Evolutionary conservation across 2,329 filamentous ascomycete genomes (phyloP), one percentile per base, ranked within the genome.

Genomic region (Ceratocystis papillata): DNA sequence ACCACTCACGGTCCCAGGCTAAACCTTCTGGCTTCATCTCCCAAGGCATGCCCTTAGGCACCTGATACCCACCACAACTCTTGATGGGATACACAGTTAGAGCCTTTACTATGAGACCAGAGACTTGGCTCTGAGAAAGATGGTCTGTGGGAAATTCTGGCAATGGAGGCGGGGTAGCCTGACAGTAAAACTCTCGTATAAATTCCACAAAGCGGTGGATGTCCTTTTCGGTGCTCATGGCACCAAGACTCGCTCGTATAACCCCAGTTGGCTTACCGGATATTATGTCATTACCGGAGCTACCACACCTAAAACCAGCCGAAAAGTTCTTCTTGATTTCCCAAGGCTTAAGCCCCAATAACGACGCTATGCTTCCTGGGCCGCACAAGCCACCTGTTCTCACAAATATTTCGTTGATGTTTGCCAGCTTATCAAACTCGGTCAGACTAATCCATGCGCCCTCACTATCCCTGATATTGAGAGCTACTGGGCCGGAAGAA

Each of bases 1-100:
- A 97, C 93, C 94, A 99, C 77, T 97, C 93, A 68, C 94, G 83
- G 74, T 99, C 94, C 91, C 93, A 97, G 7, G 86, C 88, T 1
- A 99, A 79, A 0, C 94, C 94, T 76, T 96, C 91, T 6, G 82
- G 79, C 65, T 83, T 84, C 22, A 97, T 81, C 71, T 89, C 85
- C 94, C 94, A 99, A 15, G 79, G 73, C 6, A 77, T 77, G 1
- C 78, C 81, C 0, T 76, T 69, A 1, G 90, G 87, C 37, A 97
- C 79, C 45, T 78, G 78, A 73, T 88, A 96, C 0, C 89, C 89
- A 17, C 86, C 89, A 71, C 94, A 97, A 73, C 91, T 96, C 75
- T 99, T 99, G 72, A 99, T 92, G 0, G 94, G 94, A 72, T 91
- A 99, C 0, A 97, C 83, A 0, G 80, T 84, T 17, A 92, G 81